Evolutionary conservation across 2,329 filamentous ascomycete species (phyloP), one percentile per base, ranked within the genome.

Genomic region (Metarhizium brunneum): DNA sequence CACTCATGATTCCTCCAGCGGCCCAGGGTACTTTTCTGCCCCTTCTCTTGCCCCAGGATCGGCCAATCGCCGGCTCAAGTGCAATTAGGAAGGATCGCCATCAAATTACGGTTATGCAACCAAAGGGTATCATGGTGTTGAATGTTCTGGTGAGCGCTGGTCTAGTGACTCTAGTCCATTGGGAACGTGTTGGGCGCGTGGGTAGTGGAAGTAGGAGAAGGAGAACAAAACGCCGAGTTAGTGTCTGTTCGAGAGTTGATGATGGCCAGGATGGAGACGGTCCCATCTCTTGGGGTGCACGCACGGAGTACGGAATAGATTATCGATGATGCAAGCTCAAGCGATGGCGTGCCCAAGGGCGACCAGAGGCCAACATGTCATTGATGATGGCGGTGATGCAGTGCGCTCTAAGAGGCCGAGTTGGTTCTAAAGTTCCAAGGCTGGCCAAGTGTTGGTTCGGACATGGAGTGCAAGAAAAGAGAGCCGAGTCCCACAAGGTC

Each of bases 81-180:
- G 25, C 50, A 38, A 52, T 29, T 52, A 36, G 50, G 20, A 53
- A 53, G 51, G 42, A 53, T 53, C 51, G n/a, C 30, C 29, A 20
- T n/a, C 32, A 40, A 25, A 40, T 30, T 49, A 11, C n/a, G 8
- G 13, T 29, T 48, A 4, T 30, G 45, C 45, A 48, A 48, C 20
- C 32, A 35, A 16, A 40, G 38, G 11, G 38, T 13, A 11, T 40
- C 38, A 40, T 40, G 10, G 13, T 40, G 38, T 13, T 40, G 38
- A 5, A 14, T 40, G 11, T 16, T 40, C 38, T 36, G 35, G 35
- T 3, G 7, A 13, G 11, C 13, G 7, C 35, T 36, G 35, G 35
- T 25, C 25, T 25, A 25, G 25, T 25, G 2, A 35, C 32, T 35
- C 32, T 11, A 35, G 32, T 7, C 32, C 32, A 35, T 35, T 7